These are phyloP conservation scores for Talaromyces sp. DNA, from an alignment of 2,329 filamentous ascomycete species.

Conservation along the genomic window DNA sequence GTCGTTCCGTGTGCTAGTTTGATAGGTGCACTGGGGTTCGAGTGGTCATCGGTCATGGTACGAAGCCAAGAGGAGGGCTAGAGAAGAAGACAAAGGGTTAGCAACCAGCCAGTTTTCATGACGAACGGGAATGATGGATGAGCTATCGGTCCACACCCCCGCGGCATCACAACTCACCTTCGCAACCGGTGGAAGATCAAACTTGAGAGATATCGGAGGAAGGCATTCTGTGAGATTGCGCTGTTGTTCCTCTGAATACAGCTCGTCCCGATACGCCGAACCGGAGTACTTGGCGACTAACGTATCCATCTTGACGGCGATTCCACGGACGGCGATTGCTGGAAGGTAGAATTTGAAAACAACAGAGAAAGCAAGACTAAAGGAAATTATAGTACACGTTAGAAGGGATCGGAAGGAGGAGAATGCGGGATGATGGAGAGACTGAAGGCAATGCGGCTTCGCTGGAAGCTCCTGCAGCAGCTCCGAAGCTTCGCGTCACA, in stretches of 20 bases:
- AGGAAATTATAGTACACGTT: conserved; percentile 12
- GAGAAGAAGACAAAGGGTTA: conserved; percentile 6
- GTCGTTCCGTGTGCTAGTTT: conserved; percentile 99
- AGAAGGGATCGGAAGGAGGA: neutral
- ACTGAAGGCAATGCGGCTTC: conserved; percentile 22
- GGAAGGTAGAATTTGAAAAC: neutral
- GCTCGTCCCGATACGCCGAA: conserved; percentile 69
- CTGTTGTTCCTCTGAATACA: conserved; percentile 66
- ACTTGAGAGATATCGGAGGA: conserved; percentile 81
- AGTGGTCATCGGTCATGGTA: conserved; percentile 92
- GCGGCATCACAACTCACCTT: conserved; percentile 57
- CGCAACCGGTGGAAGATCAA: conserved; percentile 88
- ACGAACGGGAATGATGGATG: neutral
- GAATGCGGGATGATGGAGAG: conserved; percentile 6
- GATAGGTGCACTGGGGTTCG: conserved; percentile 95
- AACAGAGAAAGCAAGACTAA: conserved; percentile 2
- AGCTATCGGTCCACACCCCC: neutral
- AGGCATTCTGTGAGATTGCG: conserved; percentile 67
- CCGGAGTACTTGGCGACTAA: conserved; percentile 89
- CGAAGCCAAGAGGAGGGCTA: conserved; percentile 92
- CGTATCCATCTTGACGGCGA: conserved; percentile 65
- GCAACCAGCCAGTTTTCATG: neutral
- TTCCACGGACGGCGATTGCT: neutral
- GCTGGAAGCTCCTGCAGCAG: conserved; percentile 14
- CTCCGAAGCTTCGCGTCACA: conserved; percentile 30